phyloP scores from a whole-genome alignment of 2,329 filamentous ascomycete species.

The Mycosphaerella sp. region DNA sequence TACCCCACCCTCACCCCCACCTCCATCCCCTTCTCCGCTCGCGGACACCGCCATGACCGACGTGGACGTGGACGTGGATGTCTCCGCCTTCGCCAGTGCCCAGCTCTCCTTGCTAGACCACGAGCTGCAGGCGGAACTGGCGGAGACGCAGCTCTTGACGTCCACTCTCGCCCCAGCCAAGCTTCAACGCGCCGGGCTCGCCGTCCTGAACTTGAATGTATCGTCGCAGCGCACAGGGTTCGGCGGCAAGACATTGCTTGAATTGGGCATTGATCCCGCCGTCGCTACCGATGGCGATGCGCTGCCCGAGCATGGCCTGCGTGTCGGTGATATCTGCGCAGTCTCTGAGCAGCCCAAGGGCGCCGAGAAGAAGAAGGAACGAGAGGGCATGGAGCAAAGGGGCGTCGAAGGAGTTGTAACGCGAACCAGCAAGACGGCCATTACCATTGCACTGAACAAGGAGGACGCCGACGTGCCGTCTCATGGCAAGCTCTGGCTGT shows the following conservation, averaged over 20 bases:
- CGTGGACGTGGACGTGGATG: constrained; percentile 50
- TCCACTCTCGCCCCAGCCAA: constrained; percentile 60
- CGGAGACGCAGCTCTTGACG: constrained; percentile 62
- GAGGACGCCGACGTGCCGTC: constrained; percentile 50
- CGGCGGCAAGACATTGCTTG: constrained; percentile 83
- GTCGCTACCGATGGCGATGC: constrained; percentile 43
- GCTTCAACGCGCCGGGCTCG: constrained; percentile 71
- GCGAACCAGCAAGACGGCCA: constrained; percentile 51
- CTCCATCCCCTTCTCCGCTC: background rate
- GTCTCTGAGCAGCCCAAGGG: constrained; percentile 70
- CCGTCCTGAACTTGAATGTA: constrained; percentile 68
- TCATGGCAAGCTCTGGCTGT: constrained; percentile 57
- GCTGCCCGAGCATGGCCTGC: constrained; percentile 68
- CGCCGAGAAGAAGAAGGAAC: constrained; percentile 63
- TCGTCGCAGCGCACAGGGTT: constrained; percentile 77
- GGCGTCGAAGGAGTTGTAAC: constrained; percentile 67
- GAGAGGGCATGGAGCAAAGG: constrained; percentile 62
- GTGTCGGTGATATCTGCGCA: constrained; percentile 71
- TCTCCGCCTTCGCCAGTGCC: constrained; percentile 61
- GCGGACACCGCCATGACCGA: constrained; percentile 16
- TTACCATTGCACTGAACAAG: constrained; percentile 66
- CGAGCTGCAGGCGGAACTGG: constrained; percentile 67
- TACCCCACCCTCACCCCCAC: background rate
- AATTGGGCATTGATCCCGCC: constrained; percentile 69
- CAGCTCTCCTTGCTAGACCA: constrained; percentile 65